Evolutionary conservation across 768 basidiomycete species (phyloP).

Genomic region (Pilatotrama ljubarskyi): DNA sequence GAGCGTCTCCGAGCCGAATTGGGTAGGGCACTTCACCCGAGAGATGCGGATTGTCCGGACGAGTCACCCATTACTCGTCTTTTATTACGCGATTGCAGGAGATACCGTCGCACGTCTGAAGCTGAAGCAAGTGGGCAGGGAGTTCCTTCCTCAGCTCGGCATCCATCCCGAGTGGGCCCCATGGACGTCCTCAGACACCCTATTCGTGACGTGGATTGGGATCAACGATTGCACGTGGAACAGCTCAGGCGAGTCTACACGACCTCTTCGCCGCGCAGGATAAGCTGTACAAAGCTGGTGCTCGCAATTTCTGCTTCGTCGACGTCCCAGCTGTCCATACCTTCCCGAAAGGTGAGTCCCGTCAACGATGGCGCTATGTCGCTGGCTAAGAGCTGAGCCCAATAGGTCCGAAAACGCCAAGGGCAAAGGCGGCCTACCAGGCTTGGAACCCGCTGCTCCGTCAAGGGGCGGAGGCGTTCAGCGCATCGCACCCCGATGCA

Average conservation of each 20-base stretch:
- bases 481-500: constrained; percentile 41
- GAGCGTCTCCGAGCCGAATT: constrained; percentile 50
- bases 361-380: not conserved
- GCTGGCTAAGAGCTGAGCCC: not conserved
- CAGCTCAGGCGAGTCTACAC: constrained; percentile 25
- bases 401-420: not conserved
- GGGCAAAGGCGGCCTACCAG: constrained; percentile 9
- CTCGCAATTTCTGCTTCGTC: constrained; percentile 54
- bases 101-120: constrained; percentile 34
- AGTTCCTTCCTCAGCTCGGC: constrained; percentile 38
- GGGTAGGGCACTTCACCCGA: constrained; percentile 56
- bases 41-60: not conserved
- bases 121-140: constrained; percentile 35
- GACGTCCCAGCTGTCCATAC: constrained; percentile 54
- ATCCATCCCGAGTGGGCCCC: constrained; percentile 24
- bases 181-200: constrained; percentile 20
- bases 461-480: constrained; percentile 37
- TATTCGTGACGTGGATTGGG: constrained; percentile 58
- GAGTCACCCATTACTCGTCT: constrained; percentile 44
- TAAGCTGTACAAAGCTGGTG: constrained; percentile 45
- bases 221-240: constrained; percentile 63
- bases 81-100: constrained; percentile 58
- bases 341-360: constrained; percentile 39
- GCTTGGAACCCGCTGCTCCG: constrained; percentile 49
- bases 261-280: constrained; percentile 46